phyloP scores from a whole-genome alignment of 768 basidiomycete species.

The Amanita rubescens region DNA sequence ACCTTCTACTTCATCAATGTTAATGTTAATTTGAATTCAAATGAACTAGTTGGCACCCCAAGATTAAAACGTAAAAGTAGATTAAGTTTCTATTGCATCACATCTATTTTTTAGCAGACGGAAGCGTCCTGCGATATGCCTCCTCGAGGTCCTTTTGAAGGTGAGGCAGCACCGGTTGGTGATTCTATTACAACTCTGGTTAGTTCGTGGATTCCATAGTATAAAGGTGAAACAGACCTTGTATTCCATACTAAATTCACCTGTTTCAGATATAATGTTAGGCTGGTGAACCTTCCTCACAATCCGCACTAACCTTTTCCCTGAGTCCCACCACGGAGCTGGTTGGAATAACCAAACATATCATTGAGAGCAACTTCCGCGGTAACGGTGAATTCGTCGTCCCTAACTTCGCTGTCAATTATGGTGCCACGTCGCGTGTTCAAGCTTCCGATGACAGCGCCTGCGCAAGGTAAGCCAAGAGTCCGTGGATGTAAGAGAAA shows the following conservation, averaged over 20 bases:
- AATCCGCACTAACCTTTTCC: constrained; percentile 61
- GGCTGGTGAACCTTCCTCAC: neutral
- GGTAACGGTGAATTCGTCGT: constrained; percentile 89
- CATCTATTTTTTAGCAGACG: constrained; percentile 60
- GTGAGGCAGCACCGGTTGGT: constrained; percentile 78
- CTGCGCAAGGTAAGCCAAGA: constrained; percentile 23
- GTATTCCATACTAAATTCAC: constrained; percentile 77
- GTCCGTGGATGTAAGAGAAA: neutral
- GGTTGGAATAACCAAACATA: constrained; percentile 97
- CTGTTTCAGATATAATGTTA: constrained; percentile 17
- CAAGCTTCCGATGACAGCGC: constrained; percentile 87
- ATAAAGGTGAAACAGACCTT: constrained; percentile 35
- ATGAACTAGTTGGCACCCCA: too few relatives aligned
- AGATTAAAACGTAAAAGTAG: neutral
- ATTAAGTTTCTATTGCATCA: neutral
- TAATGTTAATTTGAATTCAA: too few relatives aligned
- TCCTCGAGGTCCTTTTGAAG: constrained; percentile 87
- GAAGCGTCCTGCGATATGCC: constrained; percentile 73
- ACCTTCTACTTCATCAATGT: too few relatives aligned
- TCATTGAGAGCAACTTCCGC: constrained; percentile 95
- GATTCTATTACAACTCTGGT: constrained; percentile 37
- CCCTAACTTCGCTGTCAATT: constrained; percentile 91
- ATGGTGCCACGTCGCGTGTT: constrained; percentile 92
- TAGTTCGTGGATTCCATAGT: too few relatives aligned
- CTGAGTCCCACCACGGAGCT: constrained; percentile 89